Conservation (phyloP, 495 filamentous ascomycete genomes). For the Penicillium canescens region DNA sequence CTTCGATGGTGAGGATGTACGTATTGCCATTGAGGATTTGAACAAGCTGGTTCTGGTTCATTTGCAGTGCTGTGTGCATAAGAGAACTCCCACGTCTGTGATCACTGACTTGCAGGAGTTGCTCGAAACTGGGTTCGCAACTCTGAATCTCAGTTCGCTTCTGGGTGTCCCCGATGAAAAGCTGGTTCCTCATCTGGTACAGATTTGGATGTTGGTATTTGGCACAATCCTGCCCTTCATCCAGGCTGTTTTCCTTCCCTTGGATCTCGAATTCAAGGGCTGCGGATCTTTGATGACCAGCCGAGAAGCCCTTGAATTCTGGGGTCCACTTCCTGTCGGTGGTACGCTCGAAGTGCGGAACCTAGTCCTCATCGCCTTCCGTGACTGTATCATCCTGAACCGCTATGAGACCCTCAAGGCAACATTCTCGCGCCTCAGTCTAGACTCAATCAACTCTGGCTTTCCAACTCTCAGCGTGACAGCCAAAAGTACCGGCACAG, state of each 20-base stretch:
- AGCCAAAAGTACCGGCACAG: slow-evolving; percentile 45
- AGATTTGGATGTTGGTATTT: slow-evolving; percentile 92
- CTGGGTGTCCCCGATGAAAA: slow-evolving; percentile 76
- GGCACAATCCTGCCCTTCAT: slow-evolving; percentile 89
- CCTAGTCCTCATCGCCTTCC: slow-evolving; percentile 85
- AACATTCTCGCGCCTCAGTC: slow-evolving; percentile 86
- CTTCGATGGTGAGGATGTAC: slow-evolving; percentile 89
- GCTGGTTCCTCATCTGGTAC: slow-evolving; percentile 81
- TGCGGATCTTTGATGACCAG: slow-evolving; percentile 71
- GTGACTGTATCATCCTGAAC: slow-evolving; percentile 83
- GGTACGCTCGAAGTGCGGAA: slow-evolving; percentile 80
- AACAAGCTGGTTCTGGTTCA: slow-evolving; percentile 85
- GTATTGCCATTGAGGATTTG: slow-evolving; percentile 89
- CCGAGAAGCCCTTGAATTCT: slow-evolving; percentile 83
- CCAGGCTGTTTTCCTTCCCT: slow-evolving; percentile 91
- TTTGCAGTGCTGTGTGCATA: slow-evolving; percentile 74
- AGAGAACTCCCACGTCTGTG: slow-evolving; percentile 63
- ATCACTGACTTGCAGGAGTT: slow-evolving; percentile 81
- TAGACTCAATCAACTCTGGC: slow-evolving; percentile 75
- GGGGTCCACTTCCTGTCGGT: slow-evolving; percentile 58
- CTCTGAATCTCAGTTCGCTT: slow-evolving; percentile 75
- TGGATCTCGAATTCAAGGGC: slow-evolving; percentile 93
- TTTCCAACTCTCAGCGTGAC: slow-evolving; percentile 47
- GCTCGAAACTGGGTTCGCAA: slow-evolving; percentile 77
- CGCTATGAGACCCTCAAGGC: slow-evolving; percentile 82